Evolutionary conservation across 352 stramenopile genomes (phyloP), one percentile per base, ranked within the genome.

Genomic region (Globisporangium lucens): DNA sequence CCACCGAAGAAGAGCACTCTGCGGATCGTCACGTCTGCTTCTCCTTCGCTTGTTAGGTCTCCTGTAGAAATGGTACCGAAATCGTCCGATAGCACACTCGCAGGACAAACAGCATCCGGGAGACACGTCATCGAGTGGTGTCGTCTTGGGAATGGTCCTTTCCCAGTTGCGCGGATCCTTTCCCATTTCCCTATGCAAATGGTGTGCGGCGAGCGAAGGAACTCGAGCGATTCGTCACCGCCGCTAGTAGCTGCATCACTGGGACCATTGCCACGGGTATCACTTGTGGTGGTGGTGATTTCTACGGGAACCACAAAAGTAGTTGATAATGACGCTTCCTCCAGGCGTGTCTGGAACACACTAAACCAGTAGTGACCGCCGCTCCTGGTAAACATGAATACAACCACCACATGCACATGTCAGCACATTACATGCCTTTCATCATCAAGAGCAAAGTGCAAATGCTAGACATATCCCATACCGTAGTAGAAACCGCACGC

Each of bases 331-430:
- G 67, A 60, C 1, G 65, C 65, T 0, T 78, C 61, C 2, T 68
- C 61, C 1, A 85, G 53, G 9, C 56, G 71, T 1, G 79, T 75
- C 55, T 91, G 76, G 56, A 78, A 71, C 0, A 93, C 79, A 51
- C 71, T 90, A 66, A 93, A 93, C 81, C 79, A 90, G 36, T 93
- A 93, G 57, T 93, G 85, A 0, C 85, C 85, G 15, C 85, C 85
- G 64, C 84, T 90, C 58, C 78, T 88, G 47, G 4, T 22, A 49
- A 49, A 43, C 52, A 22, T 20, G 13, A 20, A 20, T 22, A 27
- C 46, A 49, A 49, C 15, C 43, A 17, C 43, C 43, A 49, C 27
- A 67, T 56, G 7, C 12, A 46, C 15, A 41, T 7, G 27, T 35
- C 12, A 55, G 43, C 15, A 22, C 4, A 27, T 36, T 27, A 5